Evolutionary conservation across 164 flowering plant species (phyloP).

Genomic region (Magnolia changhungtana): DNA sequence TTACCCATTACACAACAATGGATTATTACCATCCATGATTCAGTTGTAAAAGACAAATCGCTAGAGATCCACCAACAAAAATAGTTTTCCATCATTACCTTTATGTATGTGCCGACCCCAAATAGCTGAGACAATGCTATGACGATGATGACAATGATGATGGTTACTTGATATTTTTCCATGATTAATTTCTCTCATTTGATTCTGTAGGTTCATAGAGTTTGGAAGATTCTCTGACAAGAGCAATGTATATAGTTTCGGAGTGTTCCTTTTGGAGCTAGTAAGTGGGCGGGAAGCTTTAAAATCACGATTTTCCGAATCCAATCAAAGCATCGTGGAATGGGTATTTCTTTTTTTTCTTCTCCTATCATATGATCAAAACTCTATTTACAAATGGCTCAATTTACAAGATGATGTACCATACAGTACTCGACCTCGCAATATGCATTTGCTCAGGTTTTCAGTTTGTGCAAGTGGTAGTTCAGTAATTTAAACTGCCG

Average conservation of each 20-base stretch:
- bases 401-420: neutral
- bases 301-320: conserved; percentile 31
- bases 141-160: too few relatives aligned
- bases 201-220: conserved; percentile 58
- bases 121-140: too few relatives aligned
- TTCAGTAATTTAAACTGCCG: too few relatives aligned
- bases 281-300: conserved; percentile 74
- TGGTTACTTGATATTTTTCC: neutral
- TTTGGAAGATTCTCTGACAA: conserved; percentile 74
- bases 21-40: too few relatives aligned
- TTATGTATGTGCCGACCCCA: neutral
- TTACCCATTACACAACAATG: too few relatives aligned
- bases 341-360: conserved; percentile 48
- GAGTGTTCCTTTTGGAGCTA: conserved; percentile 83
- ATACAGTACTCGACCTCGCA: neutral
- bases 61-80: neutral
- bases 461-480: neutral
- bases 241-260: conserved; percentile 87
- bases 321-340: conserved; percentile 51
- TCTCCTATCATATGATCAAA: neutral
- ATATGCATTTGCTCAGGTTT: neutral
- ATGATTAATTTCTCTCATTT: neutral
- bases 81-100: neutral
- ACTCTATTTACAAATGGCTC: neutral
- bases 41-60: too few relatives aligned